Base-by-base conservation (phyloP, 2,329 filamentous ascomycete species). In the Colletotrichum sp. region DNA sequence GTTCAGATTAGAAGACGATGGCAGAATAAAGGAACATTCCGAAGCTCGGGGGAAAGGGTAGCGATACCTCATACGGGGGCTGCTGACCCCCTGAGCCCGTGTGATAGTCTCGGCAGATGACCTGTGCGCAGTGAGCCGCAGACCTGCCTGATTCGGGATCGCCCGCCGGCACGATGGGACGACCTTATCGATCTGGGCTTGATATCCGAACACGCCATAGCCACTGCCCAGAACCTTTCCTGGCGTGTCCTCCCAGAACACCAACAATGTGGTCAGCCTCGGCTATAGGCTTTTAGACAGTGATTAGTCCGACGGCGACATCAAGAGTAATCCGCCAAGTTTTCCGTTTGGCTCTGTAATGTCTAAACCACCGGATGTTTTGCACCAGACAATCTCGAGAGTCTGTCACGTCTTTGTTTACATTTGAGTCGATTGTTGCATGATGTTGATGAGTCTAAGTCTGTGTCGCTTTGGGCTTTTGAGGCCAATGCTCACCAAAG, bases 131-230 rank as follows among this genome's bases (percentile, higher is more conserved):
- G 27, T 18, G 54, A 66, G 61, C 67, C 67, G 67, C 72, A 74
- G 69, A 74, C 72, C 72, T 74, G 57, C 72, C 69, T 69, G n/a
- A 64, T 72, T 51, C 7, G 69, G 72, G 13, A 54, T 73, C 38
- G 59, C 69, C 63, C 51, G 51, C 63, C 64, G 64, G 21, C 36
- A 47, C 63, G 29, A 65, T 74, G 63, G 34, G 64, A 74, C 69
- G 29, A 59, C 55, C n/a, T 69, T 63, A 74, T 74, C 69, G 36
- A 64, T 47, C 38, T n/a, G 43, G 64, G 31, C 33, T 51, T 47
- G 51, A 55, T 61, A 64, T 67, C 72, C 51, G 58, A 24, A 36
- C 43, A 8, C 33, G 55, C 38, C 59, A 38, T 24, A 34, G 21
- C 59, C 34, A 62, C 59, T 21, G 21, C 33, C 29, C 33, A 62